phyloP scores from a whole-genome alignment of 2,329 filamentous ascomycete species.

The Trichoderma aggressivum region DNA sequence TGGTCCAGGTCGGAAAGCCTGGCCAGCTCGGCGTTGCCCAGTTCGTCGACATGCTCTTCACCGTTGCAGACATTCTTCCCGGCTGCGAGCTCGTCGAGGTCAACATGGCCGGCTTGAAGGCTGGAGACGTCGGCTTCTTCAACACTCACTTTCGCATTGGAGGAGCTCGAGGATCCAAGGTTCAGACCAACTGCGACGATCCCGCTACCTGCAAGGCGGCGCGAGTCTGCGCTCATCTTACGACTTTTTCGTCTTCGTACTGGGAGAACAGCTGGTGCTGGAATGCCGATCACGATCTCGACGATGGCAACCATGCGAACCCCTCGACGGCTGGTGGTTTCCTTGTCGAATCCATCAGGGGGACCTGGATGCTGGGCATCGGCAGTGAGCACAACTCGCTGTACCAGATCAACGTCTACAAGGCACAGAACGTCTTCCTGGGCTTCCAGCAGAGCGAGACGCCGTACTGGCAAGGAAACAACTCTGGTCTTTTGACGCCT shows the following conservation, averaged over 20 bases:
- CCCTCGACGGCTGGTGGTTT: slow-evolving; percentile 46
- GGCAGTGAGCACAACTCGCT: slow-evolving; percentile 49
- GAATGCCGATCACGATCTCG: slow-evolving; percentile 48
- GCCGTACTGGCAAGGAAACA: slow-evolving; percentile 39
- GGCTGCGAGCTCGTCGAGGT: slow-evolving; percentile 41
- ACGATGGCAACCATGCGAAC: slow-evolving; percentile 38
- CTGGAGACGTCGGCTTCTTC: slow-evolving; percentile 48
- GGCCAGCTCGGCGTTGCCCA: slow-evolving; percentile 46
- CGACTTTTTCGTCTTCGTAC: slow-evolving; percentile 43
- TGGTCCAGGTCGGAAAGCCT: slow-evolving; percentile 48
- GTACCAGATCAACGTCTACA: slow-evolving; percentile 51
- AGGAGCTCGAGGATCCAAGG: slow-evolving; percentile 39
- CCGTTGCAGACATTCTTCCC: slow-evolving; percentile 42
- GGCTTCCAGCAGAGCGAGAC: slow-evolving; percentile 46
- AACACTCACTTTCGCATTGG: slow-evolving; percentile 43
- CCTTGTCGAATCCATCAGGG: slow-evolving; percentile 42
- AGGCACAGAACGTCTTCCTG: slow-evolving; percentile 42
- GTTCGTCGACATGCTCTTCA: slow-evolving; percentile 49
- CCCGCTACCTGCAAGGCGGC: slow-evolving; percentile 43
- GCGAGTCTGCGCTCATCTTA: slow-evolving; percentile 47
- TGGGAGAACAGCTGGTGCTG: slow-evolving; percentile 54
- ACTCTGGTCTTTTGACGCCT: slow-evolving; percentile 35
- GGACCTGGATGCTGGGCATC: slow-evolving; percentile 51
- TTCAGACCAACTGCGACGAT: slow-evolving; percentile 37
- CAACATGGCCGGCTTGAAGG: slow-evolving; percentile 42